Conservation (phyloP, 768 basidiomycete species). For the Suillus americanus region DNA sequence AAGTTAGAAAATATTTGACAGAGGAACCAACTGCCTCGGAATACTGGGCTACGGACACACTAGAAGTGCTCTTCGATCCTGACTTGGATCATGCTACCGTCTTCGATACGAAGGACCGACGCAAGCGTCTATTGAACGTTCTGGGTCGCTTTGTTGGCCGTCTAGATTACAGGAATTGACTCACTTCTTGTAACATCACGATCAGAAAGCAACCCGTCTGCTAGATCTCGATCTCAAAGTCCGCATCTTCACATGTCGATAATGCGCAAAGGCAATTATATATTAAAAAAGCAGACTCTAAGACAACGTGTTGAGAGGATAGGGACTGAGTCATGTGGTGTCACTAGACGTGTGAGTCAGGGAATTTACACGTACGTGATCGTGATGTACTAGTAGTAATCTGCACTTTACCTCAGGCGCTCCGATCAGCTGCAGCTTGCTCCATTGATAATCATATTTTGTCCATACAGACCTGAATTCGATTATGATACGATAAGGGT, state of each 20-base stretch:
- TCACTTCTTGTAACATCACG: not conserved
- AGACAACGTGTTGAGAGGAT: not conserved
- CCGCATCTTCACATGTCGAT: not conserved
- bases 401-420: not conserved
- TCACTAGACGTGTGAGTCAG: not conserved
- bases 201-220: not conserved
- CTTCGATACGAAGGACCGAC: constrained; percentile 29
- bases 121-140: constrained; percentile 32
- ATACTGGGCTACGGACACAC: constrained; percentile 28
- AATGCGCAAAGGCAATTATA: not conserved
- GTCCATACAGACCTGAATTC: not conserved
- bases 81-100: constrained; percentile 43
- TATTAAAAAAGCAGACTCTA: not conserved
- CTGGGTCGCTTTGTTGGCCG: constrained; percentile 29
- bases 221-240: not conserved
- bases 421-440: not conserved
- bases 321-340: not conserved
- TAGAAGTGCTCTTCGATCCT: constrained; percentile 41
- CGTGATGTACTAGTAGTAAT: not conserved
- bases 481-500: not conserved
- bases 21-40: constrained; percentile 19
- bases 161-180: constrained; percentile 5
- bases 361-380: not conserved
- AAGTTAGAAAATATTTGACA: constrained; percentile 42
- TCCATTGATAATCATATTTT: not conserved